A percentile compares a stretch with the other conserved stretches of the same genome.
Evolutionary conservation across 2,329 filamentous ascomycete genomes (phyloP).

Genomic region (Fusarium nisikadoi): DNA sequence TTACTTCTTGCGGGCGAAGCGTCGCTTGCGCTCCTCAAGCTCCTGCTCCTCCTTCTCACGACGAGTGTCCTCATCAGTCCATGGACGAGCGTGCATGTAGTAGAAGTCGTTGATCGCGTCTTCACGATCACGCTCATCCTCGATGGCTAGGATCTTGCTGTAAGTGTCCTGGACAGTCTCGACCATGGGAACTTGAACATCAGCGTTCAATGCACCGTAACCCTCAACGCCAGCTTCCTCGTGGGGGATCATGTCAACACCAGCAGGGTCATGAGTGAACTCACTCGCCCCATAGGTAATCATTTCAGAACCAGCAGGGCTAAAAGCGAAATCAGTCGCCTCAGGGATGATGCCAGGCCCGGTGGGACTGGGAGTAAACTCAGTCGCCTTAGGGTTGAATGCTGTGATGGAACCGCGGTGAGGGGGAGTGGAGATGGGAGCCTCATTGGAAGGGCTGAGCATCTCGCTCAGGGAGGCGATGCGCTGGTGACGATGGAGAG

Average conservation of each 20-base stretch:
- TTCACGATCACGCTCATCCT: background rate
- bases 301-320: background rate
- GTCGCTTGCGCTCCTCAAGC: background rate
- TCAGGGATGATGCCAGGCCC: background rate
- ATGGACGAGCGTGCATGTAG: background rate
- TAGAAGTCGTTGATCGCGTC: background rate
- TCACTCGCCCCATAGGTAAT: background rate
- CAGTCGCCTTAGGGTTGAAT: background rate
- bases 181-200: background rate
- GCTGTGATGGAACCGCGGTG: background rate
- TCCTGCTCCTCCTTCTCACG: background rate
- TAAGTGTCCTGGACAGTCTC: rapidly evolving
- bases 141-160: background rate
- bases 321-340: no score
- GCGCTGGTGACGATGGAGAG: background rate
- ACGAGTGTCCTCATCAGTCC: background rate
- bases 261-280: background rate
- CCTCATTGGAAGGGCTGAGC: background rate
- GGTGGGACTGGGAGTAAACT: background rate
- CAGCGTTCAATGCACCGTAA: background rate
- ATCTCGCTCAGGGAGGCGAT: background rate
- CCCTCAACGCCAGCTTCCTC: background rate
- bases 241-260: background rate
- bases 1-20: background rate
- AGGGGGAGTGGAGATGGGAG: background rate